Conservation (phyloP, 257 asterid species). For the Galeopsis tetrahit region DNA sequence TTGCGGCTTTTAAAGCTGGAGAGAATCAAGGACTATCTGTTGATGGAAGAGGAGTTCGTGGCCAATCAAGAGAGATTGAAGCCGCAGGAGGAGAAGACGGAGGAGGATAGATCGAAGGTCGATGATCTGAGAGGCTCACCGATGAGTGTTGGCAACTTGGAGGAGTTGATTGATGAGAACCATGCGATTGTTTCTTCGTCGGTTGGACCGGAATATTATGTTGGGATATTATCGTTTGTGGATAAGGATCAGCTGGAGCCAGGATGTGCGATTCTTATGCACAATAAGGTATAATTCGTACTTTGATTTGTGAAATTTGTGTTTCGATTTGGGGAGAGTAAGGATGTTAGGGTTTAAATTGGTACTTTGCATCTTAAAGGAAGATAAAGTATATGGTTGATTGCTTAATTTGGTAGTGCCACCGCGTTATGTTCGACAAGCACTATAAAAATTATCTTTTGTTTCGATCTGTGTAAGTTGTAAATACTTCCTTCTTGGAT, state of each 20-base stretch:
- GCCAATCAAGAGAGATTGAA: slow-evolving; percentile 88
- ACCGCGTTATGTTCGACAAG: neutral
- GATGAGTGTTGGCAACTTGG: slow-evolving; percentile 92
- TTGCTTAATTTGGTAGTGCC: neutral
- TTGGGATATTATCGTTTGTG: slow-evolving; percentile 83
- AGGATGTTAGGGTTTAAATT: slow-evolving; percentile 30
- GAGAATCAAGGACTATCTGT: slow-evolving; percentile 71
- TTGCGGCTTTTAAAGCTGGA: slow-evolving; percentile 76
- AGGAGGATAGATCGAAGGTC: slow-evolving; percentile 88
- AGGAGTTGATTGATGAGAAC: slow-evolving; percentile 93
- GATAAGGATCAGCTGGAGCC: slow-evolving; percentile 97
- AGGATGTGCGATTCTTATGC: slow-evolving; percentile 93
- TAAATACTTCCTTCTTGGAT: neutral
- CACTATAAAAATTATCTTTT: neutral
- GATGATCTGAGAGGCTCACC: slow-evolving; percentile 89
- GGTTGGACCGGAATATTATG: slow-evolving; percentile 92
- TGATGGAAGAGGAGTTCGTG: slow-evolving; percentile 94
- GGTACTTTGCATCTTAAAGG: slow-evolving; percentile 7
- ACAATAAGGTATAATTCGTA: slow-evolving; percentile 64
- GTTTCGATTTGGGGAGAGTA: slow-evolving; percentile 23
- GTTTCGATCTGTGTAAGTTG: slow-evolving; percentile 4
- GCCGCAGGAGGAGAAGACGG: slow-evolving; percentile 97
- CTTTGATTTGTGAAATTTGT: neutral
- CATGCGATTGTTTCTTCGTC: slow-evolving; percentile 86
- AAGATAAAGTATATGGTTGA: slow-evolving; percentile 8